Conservation (phyloP, 169 alveolate species). For the Ichthyophthirius multifiliis region DNA sequence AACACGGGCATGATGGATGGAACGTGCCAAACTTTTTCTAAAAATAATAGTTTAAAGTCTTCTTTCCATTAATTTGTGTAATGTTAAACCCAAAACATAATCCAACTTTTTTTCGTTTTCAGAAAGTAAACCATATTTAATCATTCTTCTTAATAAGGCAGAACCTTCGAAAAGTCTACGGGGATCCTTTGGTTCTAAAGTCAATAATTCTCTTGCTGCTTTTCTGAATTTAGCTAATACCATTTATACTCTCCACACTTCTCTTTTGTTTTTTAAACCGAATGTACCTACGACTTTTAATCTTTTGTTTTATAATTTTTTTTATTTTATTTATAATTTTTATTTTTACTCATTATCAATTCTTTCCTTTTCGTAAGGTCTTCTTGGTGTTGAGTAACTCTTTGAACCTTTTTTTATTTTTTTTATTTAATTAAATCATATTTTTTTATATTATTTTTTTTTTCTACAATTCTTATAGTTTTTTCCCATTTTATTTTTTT, state of each 20-base stretch:
- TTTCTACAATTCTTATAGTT: too few relatives aligned
- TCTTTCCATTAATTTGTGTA: conserved; percentile 97
- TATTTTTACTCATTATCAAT: conserved; percentile 63
- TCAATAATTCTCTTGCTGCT: conserved; percentile 98
- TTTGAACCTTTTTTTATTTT: too few relatives aligned
- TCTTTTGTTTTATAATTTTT: conserved; percentile 68
- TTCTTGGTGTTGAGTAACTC: conserved; percentile 93
- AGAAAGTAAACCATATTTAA: conserved; percentile 95
- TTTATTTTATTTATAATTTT: too few relatives aligned
- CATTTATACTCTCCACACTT: conserved; percentile 98
- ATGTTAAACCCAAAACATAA: conserved; percentile 98
- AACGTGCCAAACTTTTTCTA: conserved; percentile 95
- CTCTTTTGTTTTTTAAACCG: conserved; percentile 99
- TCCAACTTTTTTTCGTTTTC: conserved; percentile 98
- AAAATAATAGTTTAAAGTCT: conserved; percentile 98
- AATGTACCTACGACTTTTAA: conserved; percentile 97
- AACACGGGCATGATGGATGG: conserved; percentile 99
- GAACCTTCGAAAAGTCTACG: conserved; percentile 80
- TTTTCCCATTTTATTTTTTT: too few relatives aligned
- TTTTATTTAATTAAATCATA: too few relatives aligned
- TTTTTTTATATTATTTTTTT: too few relatives aligned
- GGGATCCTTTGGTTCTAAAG: conserved; percentile 92
- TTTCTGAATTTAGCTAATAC: conserved; percentile 98
- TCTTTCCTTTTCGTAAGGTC: conserved; percentile 94
- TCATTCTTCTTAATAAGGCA: conserved; percentile 99